phyloP scores from a whole-genome alignment of 176 grass and related monocot genomes.

The Triticum timopheevii region DNA sequence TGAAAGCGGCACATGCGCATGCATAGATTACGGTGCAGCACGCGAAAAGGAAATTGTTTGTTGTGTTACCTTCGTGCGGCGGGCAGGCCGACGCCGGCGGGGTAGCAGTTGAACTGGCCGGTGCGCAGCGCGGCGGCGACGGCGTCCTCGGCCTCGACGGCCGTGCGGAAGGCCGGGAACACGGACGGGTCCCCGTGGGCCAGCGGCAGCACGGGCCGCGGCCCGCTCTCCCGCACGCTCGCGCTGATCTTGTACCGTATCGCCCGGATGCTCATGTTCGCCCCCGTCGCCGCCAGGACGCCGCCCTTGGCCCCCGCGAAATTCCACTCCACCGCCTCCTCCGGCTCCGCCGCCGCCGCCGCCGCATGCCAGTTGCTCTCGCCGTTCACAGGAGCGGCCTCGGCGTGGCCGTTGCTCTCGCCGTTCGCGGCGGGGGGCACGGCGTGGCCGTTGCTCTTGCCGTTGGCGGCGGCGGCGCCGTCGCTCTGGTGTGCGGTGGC shows the following conservation, averaged over 20 bases:
- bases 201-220: constrained; percentile 45
- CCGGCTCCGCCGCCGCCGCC: not conserved
- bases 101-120: constrained; percentile 53
- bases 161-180: constrained; percentile 54
- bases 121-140: constrained; percentile 49
- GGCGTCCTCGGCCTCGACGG: constrained; percentile 54
- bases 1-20: not conserved
- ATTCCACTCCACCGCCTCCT: constrained; percentile 23
- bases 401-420: not conserved
- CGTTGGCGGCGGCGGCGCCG: too few relatives aligned
- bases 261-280: constrained; percentile 49
- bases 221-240: constrained; percentile 37
- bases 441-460: not conserved
- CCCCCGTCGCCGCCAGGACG: constrained; percentile 15
- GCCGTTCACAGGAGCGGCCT: not conserved
- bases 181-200: constrained; percentile 59
- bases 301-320: constrained; percentile 32
- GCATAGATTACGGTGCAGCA: not conserved
- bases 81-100: constrained; percentile 44
- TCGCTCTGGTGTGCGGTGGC: not conserved
- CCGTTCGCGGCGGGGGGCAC: too few relatives aligned
- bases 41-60: too few relatives aligned
- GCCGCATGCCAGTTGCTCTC: not conserved
- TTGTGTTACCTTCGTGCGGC: constrained; percentile 39
- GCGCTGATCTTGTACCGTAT: constrained; percentile 50